Evolutionary conservation across 306 rosid species (phyloP), one percentile per base, ranked within the genome.

Genomic region (Astragalus glycyphyllos): DNA sequence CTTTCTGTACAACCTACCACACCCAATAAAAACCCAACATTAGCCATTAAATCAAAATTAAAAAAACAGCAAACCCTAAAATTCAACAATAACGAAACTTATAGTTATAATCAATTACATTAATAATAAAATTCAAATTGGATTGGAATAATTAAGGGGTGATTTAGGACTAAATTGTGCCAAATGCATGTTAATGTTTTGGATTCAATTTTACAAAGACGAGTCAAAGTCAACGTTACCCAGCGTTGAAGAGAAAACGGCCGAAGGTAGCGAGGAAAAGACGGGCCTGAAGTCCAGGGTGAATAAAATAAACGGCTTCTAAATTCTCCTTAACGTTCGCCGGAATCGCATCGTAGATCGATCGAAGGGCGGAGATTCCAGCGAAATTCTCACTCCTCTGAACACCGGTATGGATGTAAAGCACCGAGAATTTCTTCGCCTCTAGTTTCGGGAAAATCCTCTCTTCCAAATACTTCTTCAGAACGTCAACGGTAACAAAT

Each of bases 261-360:
- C 98, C 98, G 17, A 93, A 83, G 13, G 97, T 93, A 59, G 97
- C 97, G 58, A 93, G 87, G 75, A 93, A 93, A 65, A 93, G 96
- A 23, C 96, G 81, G 16, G 98, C 65, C 67, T 93, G 98, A 0
- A 90, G 76, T 11, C 86, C 98, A 0, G 98, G 96, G 32, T 93
- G 98, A 20, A 93, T 80, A 5, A 93, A 88, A 68, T 86, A 93
- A 8, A 93, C 90, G 0, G 97, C 88, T 57, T 87, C 88, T 0
- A 94, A 92, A 80, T 94, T 94, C 53, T 77, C 88, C 67, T 82
- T 91, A 3, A 94, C 95, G 79, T 58, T 56, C 56, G 76, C 46
- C 76, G 97, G 95, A 58, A 90, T 86, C 12, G 95, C 87, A 12
- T 94, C 98, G 84, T 94, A 87, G 81, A 94, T 83, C 8, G 84